Evolutionary conservation across 2,329 filamentous ascomycete genomes (phyloP), one percentile per base, ranked within the genome.

Genomic region (Ceratocystis smalleyi): DNA sequence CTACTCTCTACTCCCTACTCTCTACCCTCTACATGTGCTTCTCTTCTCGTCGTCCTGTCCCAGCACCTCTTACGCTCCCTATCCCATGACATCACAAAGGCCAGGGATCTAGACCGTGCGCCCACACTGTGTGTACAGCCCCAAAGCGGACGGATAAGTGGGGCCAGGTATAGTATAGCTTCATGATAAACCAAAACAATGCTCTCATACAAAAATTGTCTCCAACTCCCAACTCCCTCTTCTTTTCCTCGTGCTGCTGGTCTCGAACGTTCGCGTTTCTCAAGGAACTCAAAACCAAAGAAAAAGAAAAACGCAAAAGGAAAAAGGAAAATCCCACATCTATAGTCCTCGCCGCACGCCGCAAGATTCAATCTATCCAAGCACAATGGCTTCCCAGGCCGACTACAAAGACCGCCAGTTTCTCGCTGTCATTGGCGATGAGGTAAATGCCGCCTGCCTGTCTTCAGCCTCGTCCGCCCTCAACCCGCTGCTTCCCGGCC

Each of bases 391-490:
- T 66, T 77, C 77, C 59, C 78, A 81, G 70, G 77, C 79, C 68
- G 81, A 84, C 69, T 86, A 80, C 75, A 86, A 91, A 77, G 91
- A 97, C 77, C 84, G 94, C 71, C 88, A 99, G 77, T 96, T 99
- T 73, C 84, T 99, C 66, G 94, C 94, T 68, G 92, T 99, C 60
- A 99, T 99, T 73, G 94, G 94, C 62, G 94, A 99, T 75, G 94
- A 99, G 84, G 94, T 89, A 63, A 59, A 59, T 66, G 47, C 54
- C 30, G 22, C 27, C 47, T 32, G 51, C 12, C 32, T 17, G 51
- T n/a, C 32, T 17, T 24, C 24, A 63, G 61, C 61, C 61, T 63
- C 19, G 49, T 22, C 49, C 22, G 22, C 30, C 43, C 40, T 43
- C 15, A 43, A 30, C 54, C 60, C 17, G n/a, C 10, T 43, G 8